These are phyloP conservation scores for Fraxinus ornus DNA, from an alignment of 305 asterid genomes.

Conservation along the genomic window DNA sequence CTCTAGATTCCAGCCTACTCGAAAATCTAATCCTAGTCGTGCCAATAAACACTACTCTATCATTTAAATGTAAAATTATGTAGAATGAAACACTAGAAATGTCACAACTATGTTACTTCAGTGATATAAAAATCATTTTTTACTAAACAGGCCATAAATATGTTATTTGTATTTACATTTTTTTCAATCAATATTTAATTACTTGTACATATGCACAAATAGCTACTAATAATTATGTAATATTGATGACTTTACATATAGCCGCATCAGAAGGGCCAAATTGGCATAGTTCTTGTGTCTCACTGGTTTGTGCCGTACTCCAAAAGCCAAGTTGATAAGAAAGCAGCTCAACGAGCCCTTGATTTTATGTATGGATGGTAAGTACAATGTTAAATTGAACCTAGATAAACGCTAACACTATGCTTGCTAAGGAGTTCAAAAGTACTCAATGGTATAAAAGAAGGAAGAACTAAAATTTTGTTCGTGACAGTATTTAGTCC, in stretches of 20 bases:
- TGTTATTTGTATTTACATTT: neutral
- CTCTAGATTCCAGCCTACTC: no score
- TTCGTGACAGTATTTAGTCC: no score
- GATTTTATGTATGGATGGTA: conserved; percentile 68
- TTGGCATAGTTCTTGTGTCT: conserved; percentile 46
- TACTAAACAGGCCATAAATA: neutral
- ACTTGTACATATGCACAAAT: neutral
- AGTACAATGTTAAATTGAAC: neutral
- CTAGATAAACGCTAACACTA: neutral
- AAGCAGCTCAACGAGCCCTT: conserved; percentile 51
- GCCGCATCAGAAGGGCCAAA: conserved; percentile 51
- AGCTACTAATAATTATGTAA: neutral
- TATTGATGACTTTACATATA: neutral
- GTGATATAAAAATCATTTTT: neutral
- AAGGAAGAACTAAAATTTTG: neutral
- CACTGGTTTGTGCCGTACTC: conserved; percentile 50
- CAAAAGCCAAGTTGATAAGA: conserved; percentile 20
- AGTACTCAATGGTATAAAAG: no score
- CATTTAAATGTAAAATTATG: no score
- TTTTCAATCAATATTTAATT: neutral
- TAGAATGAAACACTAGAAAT: no score
- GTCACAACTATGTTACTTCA: neutral
- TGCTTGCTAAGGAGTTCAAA: neutral
- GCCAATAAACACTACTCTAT: no score
- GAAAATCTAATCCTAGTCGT: no score